Base-by-base conservation (phyloP, 441 rosid genomes). In the Gossypium davidsonii region DNA sequence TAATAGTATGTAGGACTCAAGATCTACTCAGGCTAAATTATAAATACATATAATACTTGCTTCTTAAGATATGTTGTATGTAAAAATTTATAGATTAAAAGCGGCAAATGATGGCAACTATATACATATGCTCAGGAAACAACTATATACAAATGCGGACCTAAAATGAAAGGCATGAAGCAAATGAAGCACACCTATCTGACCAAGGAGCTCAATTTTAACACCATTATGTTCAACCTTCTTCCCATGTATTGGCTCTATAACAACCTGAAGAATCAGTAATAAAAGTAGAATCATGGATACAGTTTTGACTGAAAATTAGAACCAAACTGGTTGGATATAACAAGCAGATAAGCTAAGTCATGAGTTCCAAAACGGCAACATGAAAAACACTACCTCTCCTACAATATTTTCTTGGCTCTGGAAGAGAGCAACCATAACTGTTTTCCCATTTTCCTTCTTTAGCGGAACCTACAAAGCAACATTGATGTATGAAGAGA, bases 151-250 rank as follows among this genome's bases (percentile, higher is more conserved):
- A 37, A 44, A 55, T 53, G 63, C 1, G 49, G 48, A 17, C 58
- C 42, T 26, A 59, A 57, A 72, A 61, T 5, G 15, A 17, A 28
- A 61, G 42, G 37, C 46, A 72, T 28, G 51, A 52, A 34, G 65
- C 20, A 71, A 28, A 53, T 60, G 56, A 64, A 78, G 74, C 83
- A 49, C 56, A 82, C 85, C 85, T 82, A 82, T 82, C 79, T 82
- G 85, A 66, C 85, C 83, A 4, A 79, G 85, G 77, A 82, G 85
- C 79, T 82, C 85, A 49, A 82, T 77, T 66, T 82, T 82, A 57
- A 82, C 67, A 64, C 85, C 85, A 53, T 53, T 60, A 67, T 82
- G 85, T 63, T 82, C 85, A 73, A 79, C 78, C 78, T 82, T 82
- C 81, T 79, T 82, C 66, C 85, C 85, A 73, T 64, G 79, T 17